A percentile compares a stretch with the other conserved stretches of the same genome.
Evolutionary conservation across 345 rosid genomes (phyloP).

Genomic region (Anacardium occidentale): DNA sequence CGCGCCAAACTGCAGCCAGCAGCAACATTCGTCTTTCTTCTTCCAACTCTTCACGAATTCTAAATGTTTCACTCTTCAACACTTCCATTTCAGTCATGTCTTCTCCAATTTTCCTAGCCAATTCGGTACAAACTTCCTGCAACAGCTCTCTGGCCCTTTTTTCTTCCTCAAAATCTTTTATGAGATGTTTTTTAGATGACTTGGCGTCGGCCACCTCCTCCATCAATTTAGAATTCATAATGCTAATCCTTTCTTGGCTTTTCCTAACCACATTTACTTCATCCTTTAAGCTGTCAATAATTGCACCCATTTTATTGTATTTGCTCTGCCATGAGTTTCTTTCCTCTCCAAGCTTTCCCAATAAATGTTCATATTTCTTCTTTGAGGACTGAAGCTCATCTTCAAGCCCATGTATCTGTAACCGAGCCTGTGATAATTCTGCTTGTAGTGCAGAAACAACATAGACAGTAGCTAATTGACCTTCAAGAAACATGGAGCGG

Average conservation of each 20-base stretch:
- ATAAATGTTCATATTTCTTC: constrained; percentile 36
- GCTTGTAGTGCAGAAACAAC: constrained; percentile 39
- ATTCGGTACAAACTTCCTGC: constrained; percentile 30
- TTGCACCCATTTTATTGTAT: constrained; percentile 36
- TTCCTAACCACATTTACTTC: constrained; percentile 44
- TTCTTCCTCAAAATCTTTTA: constrained; percentile 32
- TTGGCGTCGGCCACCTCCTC: constrained; percentile 42
- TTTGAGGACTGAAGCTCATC: constrained; percentile 34
- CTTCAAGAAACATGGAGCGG: constrained; percentile 37
- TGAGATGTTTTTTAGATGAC: constrained; percentile 25
- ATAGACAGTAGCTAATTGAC: constrained; percentile 30
- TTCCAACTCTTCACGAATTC: constrained; percentile 31
- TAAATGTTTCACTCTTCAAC: constrained; percentile 23
- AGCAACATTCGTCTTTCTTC: constrained; percentile 46
- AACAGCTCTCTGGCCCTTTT: constrained; percentile 34
- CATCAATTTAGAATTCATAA: constrained; percentile 36
- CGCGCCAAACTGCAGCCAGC: constrained; percentile 47
- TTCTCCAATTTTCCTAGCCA: constrained; percentile 32
- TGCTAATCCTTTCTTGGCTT: constrained; percentile 28
- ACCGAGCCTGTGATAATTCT: constrained; percentile 37
- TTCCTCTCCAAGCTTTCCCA: constrained; percentile 42
- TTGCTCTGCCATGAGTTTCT: constrained; percentile 35
- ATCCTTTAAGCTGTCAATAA: constrained; percentile 32
- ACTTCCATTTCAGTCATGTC: constrained; percentile 35
- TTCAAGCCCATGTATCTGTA: constrained; percentile 37